Base-by-base conservation (phyloP, 31 red algal genomes). In the Asparagopsis taxiformis region DNA sequence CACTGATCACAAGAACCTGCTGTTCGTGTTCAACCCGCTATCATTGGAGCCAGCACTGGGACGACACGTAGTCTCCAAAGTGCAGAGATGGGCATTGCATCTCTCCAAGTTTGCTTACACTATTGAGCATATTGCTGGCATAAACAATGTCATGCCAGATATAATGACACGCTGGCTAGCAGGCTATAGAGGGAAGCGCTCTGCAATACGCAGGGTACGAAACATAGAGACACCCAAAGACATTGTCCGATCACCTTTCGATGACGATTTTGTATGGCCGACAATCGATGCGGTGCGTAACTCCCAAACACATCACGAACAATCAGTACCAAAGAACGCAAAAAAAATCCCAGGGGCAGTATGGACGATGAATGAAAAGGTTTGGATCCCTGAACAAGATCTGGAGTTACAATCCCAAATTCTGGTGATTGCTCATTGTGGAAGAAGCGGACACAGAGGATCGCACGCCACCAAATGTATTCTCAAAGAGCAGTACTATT, bases 1-100 rank as follows among this genome's bases (percentile, higher is more conserved):
- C 53, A 82, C 79, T 23, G 65, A 83, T 83, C 79, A 72, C 26
- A 31, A 21, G 26, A 80, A 80, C 28, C 32, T 66, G 20, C n/a
- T 68, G 7, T 80, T 80, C 29, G 31, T 80, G 11, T 77, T 64
- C 37, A 37, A 8, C 19, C 72, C 72, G 0, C 52, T 21, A 17
- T n/a, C 55, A 16, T 24, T 62, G 31, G 19, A 71, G 39, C 78
- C 65, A 43, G 8, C 53, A 0, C 21, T 71, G 1, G 78, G 56
- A 20, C 23, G 30, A 0, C 78, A 72, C 26, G 35, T 56, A 9
- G 41, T 82, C 16, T 51, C 55, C 0, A 72, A 72, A 55, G 25
- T 82, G 17, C 33, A 49, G 11, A 33, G 78, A 0, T 82, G 78
- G 66, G 78, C 51, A 44, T 34, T 72, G 22, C 62, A 54, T 29